Base-by-base conservation (phyloP, 2,329 filamentous ascomycete genomes). In the Lachnellula cervina region DNA sequence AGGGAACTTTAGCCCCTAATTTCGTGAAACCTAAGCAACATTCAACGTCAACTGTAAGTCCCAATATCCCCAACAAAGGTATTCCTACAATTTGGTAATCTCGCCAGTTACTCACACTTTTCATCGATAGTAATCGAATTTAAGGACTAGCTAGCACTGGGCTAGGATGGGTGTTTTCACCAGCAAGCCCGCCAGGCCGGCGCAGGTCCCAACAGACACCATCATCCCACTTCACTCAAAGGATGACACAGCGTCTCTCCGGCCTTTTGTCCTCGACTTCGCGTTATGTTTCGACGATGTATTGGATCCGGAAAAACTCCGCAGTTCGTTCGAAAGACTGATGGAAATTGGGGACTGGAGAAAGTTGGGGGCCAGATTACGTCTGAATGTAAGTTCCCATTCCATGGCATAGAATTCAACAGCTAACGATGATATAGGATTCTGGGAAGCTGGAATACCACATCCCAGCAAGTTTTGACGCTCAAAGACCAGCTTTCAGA, bases 301-400 rank as follows among this genome's bases (percentile, higher is more conserved):
- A 13, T 11, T 44, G 2, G 42, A 44, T 11, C 16, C 42, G 13
- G 42, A 44, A 16, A 44, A 44, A 21, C 42, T 44, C 5, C 42
- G 19, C 42, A 21, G 7, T 21, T 44, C 42, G 3, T 5, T 44
- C n/a, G 65, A 65, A 21, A 66, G 65, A 25, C 59, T 78, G 19
- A 58, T 77, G 4, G 66, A 71, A 21, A 70, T 70, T 17, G 72
- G 70, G 6, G 71, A 73, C 40, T 78, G 76, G 75, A 69, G 68
- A 32, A 75, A 76, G 56, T 57, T 78, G 1, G 74, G 75, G 0
- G 76, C 70, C n/a, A 68, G 75, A 17, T 49, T 78, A 25, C 66
- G 74, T 23, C 51, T 67, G 38, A 75, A 72, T 54, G 74, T 74
- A 67, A 43, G 52, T 48, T 43, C 4, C 40, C 6, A n/a, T 6